Base-by-base conservation (phyloP, 1,284 basidiomycete species). In the Puccinia triticina region DNA sequence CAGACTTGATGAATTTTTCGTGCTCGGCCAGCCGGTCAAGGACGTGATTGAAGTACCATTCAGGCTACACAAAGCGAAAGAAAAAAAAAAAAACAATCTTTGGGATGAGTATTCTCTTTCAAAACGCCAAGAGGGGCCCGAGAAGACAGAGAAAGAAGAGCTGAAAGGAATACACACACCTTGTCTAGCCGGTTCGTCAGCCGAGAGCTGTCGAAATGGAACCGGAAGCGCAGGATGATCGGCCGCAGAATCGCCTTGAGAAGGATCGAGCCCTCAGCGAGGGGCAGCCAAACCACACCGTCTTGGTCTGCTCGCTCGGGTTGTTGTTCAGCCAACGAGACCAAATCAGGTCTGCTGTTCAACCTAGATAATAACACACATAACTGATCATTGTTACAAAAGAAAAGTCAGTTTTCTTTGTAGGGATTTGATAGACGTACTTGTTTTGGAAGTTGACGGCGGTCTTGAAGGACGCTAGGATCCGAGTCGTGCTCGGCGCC, bases 41-140 rank as follows among this genome's bases (percentile, higher is more conserved):
- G 23, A 98, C 90, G 87, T 98, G 94, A 2, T 94, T 92, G 85
- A 99, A 93, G 85, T 94, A 98, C 94, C 96, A 99, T 87, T 98
- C 97, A 0, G 96, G 96, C 93, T 77, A 66, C 26, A 34, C 50
- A 64, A 26, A 37, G 10, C 50, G 43, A n/a, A n/a, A n/a, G n/a
- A n/a, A 40, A 29, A 77, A 59, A 43, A n/a, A n/a, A n/a, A n/a
- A n/a, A n/a, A n/a, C n/a, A n/a, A n/a, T n/a, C n/a, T n/a, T 29
- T 4, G 59, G 43, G 37, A 48, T 43, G 85, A 50, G 57, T 40
- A 55, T n/a, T 32, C 12, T 26, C 23, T 34, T 43, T 26, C n/a
- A n/a, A n/a, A n/a, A n/a, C n/a, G n/a, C n/a, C n/a, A n/a, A n/a
- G n/a, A n/a, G n/a, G n/a, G n/a, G n/a, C n/a, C n/a, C n/a, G n/a